These are phyloP conservation scores for Gryganskiella cystojenkinii DNA, from an alignment of 192 early-diverging fungal species.

Conservation along the genomic window DNA sequence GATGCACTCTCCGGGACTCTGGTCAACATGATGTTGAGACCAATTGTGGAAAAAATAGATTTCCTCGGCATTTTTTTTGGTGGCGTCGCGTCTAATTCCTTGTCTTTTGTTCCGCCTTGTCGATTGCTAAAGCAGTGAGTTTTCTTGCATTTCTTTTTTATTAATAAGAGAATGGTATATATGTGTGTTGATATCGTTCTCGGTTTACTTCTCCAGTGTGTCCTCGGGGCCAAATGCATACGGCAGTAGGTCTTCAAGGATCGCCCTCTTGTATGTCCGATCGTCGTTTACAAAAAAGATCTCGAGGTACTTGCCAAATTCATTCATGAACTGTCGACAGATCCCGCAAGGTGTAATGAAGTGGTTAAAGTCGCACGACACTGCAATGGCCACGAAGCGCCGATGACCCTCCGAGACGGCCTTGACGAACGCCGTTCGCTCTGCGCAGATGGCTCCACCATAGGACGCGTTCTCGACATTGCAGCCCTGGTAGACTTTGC, in stretches of 20 bases:
- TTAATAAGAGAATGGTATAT: background rate
- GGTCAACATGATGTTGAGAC: too few relatives aligned
- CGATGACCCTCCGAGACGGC: conserved; percentile 85
- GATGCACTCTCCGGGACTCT: too few relatives aligned
- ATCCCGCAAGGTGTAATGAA: conserved; percentile 38
- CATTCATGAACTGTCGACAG: conserved; percentile 47
- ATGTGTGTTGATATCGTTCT: background rate
- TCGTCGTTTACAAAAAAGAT: conserved; percentile 43
- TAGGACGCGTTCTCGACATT: conserved; percentile 94
- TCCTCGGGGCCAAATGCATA: conserved; percentile 41
- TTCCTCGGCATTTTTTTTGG: too few relatives aligned
- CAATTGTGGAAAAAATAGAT: too few relatives aligned
- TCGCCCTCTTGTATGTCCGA: conserved; percentile 29
- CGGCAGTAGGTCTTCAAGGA: conserved; percentile 34
- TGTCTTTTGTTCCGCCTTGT: too few relatives aligned
- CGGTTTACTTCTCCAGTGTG: background rate
- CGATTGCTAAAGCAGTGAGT: too few relatives aligned
- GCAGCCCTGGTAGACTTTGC: conserved; percentile 70
- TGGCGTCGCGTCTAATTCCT: too few relatives aligned
- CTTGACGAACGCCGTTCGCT: conserved; percentile 88
- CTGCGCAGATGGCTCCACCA: conserved; percentile 88
- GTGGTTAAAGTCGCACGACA: conserved; percentile 49
- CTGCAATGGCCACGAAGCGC: conserved; percentile 51
- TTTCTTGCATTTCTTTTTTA: too few relatives aligned
- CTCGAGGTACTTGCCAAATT: conserved; percentile 44